A percentile compares a stretch with the other conserved stretches of the same genome.
Conservation (phyloP, 2,329 filamentous ascomycete species). For the Talaromyces sp. region DNA sequence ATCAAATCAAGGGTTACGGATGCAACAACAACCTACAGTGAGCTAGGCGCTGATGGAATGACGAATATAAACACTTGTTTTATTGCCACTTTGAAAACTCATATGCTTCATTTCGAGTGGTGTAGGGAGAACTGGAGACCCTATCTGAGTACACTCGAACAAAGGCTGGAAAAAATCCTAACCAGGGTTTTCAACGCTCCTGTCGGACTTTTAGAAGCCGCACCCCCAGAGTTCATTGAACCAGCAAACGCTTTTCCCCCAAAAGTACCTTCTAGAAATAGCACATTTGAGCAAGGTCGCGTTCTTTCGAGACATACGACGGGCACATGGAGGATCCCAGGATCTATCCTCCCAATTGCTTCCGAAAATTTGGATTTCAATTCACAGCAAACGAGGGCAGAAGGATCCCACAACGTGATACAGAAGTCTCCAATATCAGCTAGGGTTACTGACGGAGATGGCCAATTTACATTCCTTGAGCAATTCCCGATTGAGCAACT, state of each 20-base stretch:
- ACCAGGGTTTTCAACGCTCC: background rate
- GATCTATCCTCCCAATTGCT: no score
- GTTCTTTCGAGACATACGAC: no score
- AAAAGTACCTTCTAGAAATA: no score
- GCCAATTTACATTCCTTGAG: background rate
- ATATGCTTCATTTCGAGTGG: constrained; percentile 6
- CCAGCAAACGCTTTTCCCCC: no score
- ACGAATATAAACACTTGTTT: background rate
- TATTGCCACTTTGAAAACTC: background rate
- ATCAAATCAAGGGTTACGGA: background rate
- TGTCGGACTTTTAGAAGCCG: no score
- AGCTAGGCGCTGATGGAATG: no score
- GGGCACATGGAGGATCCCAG: no score
- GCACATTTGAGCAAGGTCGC: no score
- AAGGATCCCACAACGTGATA: no score
- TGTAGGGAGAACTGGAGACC: constrained; percentile 6
- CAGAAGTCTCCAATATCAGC: background rate
- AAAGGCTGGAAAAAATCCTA: background rate
- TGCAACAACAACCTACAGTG: background rate
- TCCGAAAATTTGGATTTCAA: no score
- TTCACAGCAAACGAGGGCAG: no score
- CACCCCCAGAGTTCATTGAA: no score
- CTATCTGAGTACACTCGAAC: constrained; percentile 1
- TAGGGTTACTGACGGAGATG: background rate
- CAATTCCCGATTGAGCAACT: constrained; percentile 1